Evolutionary conservation across 768 basidiomycete genomes (phyloP).

Genomic region (Tulasnella sp.): DNA sequence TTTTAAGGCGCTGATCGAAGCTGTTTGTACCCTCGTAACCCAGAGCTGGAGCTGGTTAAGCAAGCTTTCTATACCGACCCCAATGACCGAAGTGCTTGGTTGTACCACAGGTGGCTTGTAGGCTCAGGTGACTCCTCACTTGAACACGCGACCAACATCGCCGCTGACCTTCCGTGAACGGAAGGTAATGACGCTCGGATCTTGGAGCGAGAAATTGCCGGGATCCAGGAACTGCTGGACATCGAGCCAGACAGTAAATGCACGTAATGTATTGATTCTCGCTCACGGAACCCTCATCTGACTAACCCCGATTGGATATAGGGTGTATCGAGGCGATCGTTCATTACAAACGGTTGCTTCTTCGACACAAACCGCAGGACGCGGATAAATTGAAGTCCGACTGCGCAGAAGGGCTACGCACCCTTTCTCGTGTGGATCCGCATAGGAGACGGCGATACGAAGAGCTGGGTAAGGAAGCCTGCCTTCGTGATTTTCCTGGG

Average conservation of each 20-base stretch:
- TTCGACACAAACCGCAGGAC: constrained; percentile 52
- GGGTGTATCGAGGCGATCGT: constrained; percentile 96
- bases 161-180: not conserved
- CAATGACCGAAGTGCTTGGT: constrained; percentile 94
- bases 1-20: not conserved
- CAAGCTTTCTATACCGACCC: constrained; percentile 98
- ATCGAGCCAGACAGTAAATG: constrained; percentile 95
- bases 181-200: constrained; percentile 62
- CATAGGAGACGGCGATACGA: constrained; percentile 67
- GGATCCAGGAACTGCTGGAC: constrained; percentile 81
- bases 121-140: constrained; percentile 61
- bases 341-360: constrained; percentile 72
- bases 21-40: not conserved
- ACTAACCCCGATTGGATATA: constrained; percentile 43
- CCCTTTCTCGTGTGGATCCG: constrained; percentile 68
- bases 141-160: not conserved
- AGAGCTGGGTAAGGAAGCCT: constrained; percentile 49
- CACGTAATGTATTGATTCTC: constrained; percentile 45
- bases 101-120: constrained; percentile 98
- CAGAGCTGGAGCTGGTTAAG: constrained; percentile 85
- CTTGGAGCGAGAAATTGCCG: constrained; percentile 74
- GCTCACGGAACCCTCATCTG: not conserved
- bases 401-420: constrained; percentile 57
- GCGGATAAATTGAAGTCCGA: constrained; percentile 46
- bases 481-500: not conserved